Evolutionary conservation across 2,329 filamentous ascomycete species (phyloP).

Genomic region (Aschersonia sp.): DNA sequence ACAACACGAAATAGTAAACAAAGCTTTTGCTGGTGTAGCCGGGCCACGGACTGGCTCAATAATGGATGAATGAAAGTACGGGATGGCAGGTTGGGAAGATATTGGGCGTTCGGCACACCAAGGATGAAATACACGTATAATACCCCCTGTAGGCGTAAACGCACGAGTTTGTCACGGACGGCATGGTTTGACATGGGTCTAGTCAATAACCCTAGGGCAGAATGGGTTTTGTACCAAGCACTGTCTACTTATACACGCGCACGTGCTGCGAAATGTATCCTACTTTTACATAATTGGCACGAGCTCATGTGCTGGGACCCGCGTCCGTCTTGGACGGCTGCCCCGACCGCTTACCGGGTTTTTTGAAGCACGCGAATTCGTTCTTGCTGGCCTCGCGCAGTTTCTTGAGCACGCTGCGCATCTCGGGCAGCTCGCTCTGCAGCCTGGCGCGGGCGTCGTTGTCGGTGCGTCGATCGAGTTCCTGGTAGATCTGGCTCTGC

Average conservation of each 20-base stretch:
- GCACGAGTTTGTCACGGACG: too few relatives aligned
- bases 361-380: conserved; percentile 78
- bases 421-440: conserved; percentile 78
- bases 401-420: conserved; percentile 76
- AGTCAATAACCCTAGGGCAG: too few relatives aligned
- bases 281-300: too few relatives aligned
- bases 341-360: conserved; percentile 32
- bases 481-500: conserved; percentile 84
- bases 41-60: background rate
- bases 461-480: conserved; percentile 78
- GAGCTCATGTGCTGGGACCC: background rate
- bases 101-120: too few relatives aligned
- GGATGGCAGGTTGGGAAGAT: background rate
- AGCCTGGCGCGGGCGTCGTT: conserved; percentile 67
- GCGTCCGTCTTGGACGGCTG: conserved; percentile 18
- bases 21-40: too few relatives aligned
- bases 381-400: conserved; percentile 68
- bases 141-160: too few relatives aligned
- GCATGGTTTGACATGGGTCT: too few relatives aligned
- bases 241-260: too few relatives aligned
- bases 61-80: conserved; percentile 11
- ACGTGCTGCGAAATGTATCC: too few relatives aligned
- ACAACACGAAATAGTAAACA: too few relatives aligned
- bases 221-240: too few relatives aligned
- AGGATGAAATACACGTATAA: too few relatives aligned